Evolutionary conservation across 129 eudicot species (phyloP).

Genomic region (Pulicaria dysenterica): DNA sequence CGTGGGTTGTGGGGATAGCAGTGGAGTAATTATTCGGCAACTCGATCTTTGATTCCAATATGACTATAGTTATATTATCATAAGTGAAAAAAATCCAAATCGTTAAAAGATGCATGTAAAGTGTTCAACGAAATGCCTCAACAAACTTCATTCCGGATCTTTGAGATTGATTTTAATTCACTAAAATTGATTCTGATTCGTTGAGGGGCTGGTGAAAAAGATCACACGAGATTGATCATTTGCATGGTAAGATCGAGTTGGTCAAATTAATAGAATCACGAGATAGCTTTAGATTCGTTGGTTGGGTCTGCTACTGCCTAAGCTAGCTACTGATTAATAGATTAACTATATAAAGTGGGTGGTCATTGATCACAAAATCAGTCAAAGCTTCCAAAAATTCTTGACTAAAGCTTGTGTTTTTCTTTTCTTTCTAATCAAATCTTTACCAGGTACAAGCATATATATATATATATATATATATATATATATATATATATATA

Average conservation of each 20-base stretch:
- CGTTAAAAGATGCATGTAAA: neutral
- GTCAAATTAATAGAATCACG: neutral
- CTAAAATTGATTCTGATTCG: neutral
- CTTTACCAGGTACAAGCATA: too few relatives aligned
- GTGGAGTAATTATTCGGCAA: too few relatives aligned
- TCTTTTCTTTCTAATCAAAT: too few relatives aligned
- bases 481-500: too few relatives aligned
- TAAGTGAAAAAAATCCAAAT: neutral
- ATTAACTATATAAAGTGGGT: too few relatives aligned
- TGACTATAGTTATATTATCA: too few relatives aligned
- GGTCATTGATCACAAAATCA: neutral
- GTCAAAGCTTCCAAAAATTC: neutral
- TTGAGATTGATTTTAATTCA: neutral
- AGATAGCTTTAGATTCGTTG: neutral
- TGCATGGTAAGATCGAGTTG: neutral
- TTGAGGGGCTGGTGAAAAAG: neutral
- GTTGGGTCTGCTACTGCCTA: neutral
- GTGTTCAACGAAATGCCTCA: neutral
- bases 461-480: too few relatives aligned
- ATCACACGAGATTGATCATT: conserved; percentile 2
- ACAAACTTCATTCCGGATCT: neutral
- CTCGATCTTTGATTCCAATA: too few relatives aligned
- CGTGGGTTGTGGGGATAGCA: too few relatives aligned
- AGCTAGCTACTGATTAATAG: too few relatives aligned
- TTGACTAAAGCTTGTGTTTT: too few relatives aligned